These are phyloP conservation scores for Aspergillus mulundensis DNA, from an alignment of 495 filamentous ascomycete species.

Conservation along the genomic window DNA sequence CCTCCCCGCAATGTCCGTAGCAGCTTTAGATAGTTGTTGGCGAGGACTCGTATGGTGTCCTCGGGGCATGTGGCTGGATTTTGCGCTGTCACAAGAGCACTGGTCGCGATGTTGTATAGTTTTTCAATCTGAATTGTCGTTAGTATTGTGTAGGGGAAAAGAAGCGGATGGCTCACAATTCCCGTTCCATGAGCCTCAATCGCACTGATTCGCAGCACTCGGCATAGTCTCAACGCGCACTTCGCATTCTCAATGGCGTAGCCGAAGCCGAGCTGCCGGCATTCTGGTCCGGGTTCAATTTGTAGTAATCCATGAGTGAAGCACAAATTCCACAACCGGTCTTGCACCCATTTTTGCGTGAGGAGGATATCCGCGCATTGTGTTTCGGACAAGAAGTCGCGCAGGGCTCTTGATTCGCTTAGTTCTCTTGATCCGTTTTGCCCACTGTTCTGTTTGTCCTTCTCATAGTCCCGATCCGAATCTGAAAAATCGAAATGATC, in stretches of 20 bases:
- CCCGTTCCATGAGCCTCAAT: slow-evolving; percentile 73
- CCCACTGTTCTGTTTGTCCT: background rate
- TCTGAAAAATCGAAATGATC: slow-evolving; percentile 5
- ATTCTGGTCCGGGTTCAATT: slow-evolving; percentile 39
- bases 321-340: slow-evolving; percentile 71
- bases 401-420: slow-evolving; percentile 28
- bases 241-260: slow-evolving; percentile 69
- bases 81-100: slow-evolving; percentile 29
- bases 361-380: slow-evolving; percentile 66
- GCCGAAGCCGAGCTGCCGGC: slow-evolving; percentile 56
- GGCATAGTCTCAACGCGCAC: slow-evolving; percentile 61
- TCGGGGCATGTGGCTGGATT: slow-evolving; percentile 7
- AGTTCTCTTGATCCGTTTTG: slow-evolving; percentile 27
- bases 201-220: slow-evolving; percentile 53
- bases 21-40: slow-evolving; percentile 33
- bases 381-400: slow-evolving; percentile 54
- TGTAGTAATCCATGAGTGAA: slow-evolving; percentile 52
- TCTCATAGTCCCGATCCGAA: slow-evolving; percentile 19
- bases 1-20: slow-evolving; percentile 37
- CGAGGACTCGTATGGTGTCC: slow-evolving; percentile 19
- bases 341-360: slow-evolving; percentile 82
- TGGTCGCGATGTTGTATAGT: slow-evolving; percentile 38
- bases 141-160: background rate
- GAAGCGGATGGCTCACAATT: slow-evolving; percentile 47
- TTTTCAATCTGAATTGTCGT: slow-evolving; percentile 36